Base-by-base conservation (phyloP, 2,329 filamentous ascomycete species). In the Cryphonectria parasitica region DNA sequence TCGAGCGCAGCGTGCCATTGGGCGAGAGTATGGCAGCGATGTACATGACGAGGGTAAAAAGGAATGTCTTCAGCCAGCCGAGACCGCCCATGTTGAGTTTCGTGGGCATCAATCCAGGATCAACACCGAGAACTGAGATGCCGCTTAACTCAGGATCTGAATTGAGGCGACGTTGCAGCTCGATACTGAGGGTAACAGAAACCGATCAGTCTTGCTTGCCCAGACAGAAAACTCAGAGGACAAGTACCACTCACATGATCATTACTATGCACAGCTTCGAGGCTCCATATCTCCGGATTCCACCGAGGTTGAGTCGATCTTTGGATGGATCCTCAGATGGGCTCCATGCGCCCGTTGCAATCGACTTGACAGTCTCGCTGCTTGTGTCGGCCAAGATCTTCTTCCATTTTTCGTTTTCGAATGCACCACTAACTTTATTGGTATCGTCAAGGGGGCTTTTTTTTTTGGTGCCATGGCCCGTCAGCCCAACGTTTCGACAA, bases 21-120 rank as follows among this genome's bases (percentile, higher is more conserved):
- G 69, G 64, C 60, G 25, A 65, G 11, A 58, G 17, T 5, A 36
- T 36, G 10, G 49, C n/a, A 1, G 52, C 36, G 17, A 69, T 39
- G 2, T 68, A 45, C n/a, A 43, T 65, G 15, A 60, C 49, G 28
- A 49, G 1, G 36, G 49, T 43, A 22, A 73, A 41, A 2, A 75
- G 65, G 1, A 65, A n/a, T 13, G 72, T 67, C 15, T 74, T 68
- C 43, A 75, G 36, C 64, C 67, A 75, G 52, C n/a, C n/a, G 5
- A 80, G 72, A 7, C 64, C 64, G 0, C 67, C 49, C 6, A 19
- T 49, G 11, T 25, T 69, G 25, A 65, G 60, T 10, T 64, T 60
- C 1, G 76, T 80, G 2, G 71, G 61, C 75, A 81, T 79, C 0
- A 72, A 72, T 43, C 80, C 80, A 0, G 80, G 80, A 71, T 82